Base-by-base conservation (phyloP, 2,329 filamentous ascomycete species). In the Curvularia lunata region DNA sequence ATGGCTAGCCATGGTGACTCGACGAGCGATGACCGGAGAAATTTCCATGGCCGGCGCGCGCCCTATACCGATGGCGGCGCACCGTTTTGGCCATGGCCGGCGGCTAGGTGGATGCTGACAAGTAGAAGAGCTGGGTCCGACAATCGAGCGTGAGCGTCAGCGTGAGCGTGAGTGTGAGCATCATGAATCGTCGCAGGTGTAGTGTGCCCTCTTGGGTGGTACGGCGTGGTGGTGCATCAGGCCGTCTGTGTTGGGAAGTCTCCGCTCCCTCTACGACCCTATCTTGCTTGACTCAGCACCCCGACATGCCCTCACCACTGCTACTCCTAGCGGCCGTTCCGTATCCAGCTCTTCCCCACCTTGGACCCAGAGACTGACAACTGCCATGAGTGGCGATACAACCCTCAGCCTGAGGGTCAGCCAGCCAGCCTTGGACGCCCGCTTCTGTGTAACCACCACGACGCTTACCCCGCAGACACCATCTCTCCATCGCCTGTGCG, bases 1-100 rank as follows among this genome's bases (percentile, higher is more conserved):
- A 70, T 65, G 67, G 54, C 56, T 61, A 62, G 61, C 58, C 52
- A 48, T 67, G 59, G 62, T 71, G 70, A 72, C 68, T 73, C 70
- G 56, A 68, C 64, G 23, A 58, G 62, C 58, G 48, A 58, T 46
- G 62, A 34, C 50, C 67, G 62, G 64, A 68, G 59, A 66, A 66
- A 62, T 65, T 63, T 61, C 45, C 63, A 57, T 45, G 61, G 60
- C 59, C 30, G 46, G 54, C 32, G 58, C 54, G 65, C 48, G 55
- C 50, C 64, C n/a, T n/a, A 59, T 61, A 47, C 56, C 65, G 56
- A 51, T 65, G 55, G 53, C 43, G 66, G 48, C 54, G 55, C 41
- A 28, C 12, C 8, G 13, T 53, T 10, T n/a, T 45, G 48, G 58
- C 38, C 49, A 56, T 57, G 64, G 62, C 54, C 62, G 63, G 41